Evolutionary conservation across 169 alveolate species (phyloP), one percentile per base, ranked within the genome.

Genomic region (Plasmodium knowlesi): DNA sequence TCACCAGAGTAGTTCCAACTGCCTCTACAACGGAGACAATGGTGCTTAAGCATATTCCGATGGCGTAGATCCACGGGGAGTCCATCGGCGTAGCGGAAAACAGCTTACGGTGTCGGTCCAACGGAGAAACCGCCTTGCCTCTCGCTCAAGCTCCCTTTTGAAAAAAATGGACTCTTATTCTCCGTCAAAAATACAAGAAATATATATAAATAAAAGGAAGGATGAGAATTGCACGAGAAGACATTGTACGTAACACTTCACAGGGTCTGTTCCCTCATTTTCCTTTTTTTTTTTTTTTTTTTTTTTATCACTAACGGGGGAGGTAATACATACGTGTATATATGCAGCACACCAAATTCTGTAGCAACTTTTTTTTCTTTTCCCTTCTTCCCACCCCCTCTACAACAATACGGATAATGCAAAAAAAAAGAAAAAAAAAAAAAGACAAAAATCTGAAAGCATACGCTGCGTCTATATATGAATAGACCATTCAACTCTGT

Each of bases 21-120:
- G 89, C 57, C 67, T 82, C 89, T 54, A 82, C 37, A 10, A 82
- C 10, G 12, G 89, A 82, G 28, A 54, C 89, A 22, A 28, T 1
- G n/a, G 71, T 25, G 34, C 89, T 82, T 14, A 82, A 57, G 39
- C 61, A 46, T 82, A 82, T 41, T 41, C 89, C 89, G 67, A 82
- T 37, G 46, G 39, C 32, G 67, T 82, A 28, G 14, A 30, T 16
- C 89, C 74, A 82, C 22, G 76, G 41, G 32, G 32, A 50, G 30
- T 82, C 78, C 89, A 50, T 82, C 28, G 57, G 34, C 76, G 37
- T 22, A 37, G 76, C n/a, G 61, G 61, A 8, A 50, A 22, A 0
- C 61, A 50, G 22, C 22, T 50, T 8, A 50, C 16, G 57, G 61
- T 12, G 61, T 14, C 22, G 22, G 61, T 50, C 61, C 22, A 50